Percentiles rank a stretch among this genome's conserved stretches.
These are phyloP conservation scores for Arabidopsis suecica DNA, from an alignment of 345 rosid species.

Conservation along the genomic window DNA sequence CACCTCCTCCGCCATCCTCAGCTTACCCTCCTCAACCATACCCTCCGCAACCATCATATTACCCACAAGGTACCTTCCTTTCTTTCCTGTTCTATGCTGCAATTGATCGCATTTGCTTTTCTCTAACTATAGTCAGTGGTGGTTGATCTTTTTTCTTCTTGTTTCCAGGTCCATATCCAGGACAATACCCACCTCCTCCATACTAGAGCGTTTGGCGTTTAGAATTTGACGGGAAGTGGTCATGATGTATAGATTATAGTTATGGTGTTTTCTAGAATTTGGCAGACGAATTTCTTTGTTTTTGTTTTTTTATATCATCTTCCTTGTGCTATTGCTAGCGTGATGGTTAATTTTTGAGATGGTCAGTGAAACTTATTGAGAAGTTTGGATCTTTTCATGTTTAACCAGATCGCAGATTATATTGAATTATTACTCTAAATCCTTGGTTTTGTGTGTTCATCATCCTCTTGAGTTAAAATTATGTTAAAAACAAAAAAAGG, in stretches of 20 bases:
- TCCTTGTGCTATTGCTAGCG: background rate
- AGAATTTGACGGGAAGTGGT: background rate
- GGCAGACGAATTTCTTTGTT: constrained; percentile 1
- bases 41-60: constrained; percentile 52
- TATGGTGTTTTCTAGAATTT: constrained; percentile 32
- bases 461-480: background rate
- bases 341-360: constrained; percentile 21
- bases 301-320: background rate
- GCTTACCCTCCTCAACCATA: constrained; percentile 54
- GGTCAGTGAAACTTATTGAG: constrained; percentile 3
- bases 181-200: constrained; percentile 64
- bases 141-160: constrained; percentile 1
- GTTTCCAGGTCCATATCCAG: constrained; percentile 62
- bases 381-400: constrained; percentile 22
- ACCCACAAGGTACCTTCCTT: constrained; percentile 55
- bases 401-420: background rate
- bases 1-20: constrained; percentile 50
- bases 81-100: background rate
- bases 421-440: background rate
- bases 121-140: background rate
- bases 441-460: background rate
- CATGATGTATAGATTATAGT: constrained; percentile 31
- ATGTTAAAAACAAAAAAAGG: background rate
- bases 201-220: constrained; percentile 47
- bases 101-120: background rate